phyloP scores from a whole-genome alignment of 495 filamentous ascomycete species.

The Aspergillus leporis region DNA sequence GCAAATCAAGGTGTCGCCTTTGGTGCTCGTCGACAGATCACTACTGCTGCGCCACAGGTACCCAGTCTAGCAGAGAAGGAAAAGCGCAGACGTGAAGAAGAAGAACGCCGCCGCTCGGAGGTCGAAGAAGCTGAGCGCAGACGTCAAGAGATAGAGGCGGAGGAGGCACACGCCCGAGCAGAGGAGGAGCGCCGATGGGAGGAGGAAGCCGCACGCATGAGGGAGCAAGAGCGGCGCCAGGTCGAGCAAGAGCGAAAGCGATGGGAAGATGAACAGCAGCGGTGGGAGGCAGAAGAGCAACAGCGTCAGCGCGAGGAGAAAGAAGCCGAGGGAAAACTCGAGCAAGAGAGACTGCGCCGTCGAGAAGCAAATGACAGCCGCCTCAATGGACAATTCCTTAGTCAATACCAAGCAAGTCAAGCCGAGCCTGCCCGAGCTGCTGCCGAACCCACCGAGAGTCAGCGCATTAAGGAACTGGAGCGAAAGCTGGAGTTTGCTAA shows the following conservation, averaged over 20 bases:
- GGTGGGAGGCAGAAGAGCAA: slow-evolving; percentile 82
- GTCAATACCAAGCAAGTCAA: slow-evolving; percentile 72
- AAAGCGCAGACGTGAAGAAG: slow-evolving; percentile 59
- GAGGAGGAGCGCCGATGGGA: slow-evolving; percentile 81
- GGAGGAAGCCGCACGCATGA: slow-evolving; percentile 66
- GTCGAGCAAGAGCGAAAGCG: slow-evolving; percentile 74
- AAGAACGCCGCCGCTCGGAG: slow-evolving; percentile 60
- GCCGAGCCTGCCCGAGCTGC: slow-evolving; percentile 14
- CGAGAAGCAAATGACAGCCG: slow-evolving; percentile 61
- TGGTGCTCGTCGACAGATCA: slow-evolving; percentile 90
- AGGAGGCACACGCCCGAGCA: slow-evolving; percentile 65
- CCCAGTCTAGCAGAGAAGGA: slow-evolving; percentile 72
- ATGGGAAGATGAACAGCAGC: slow-evolving; percentile 84
- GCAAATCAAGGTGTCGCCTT: slow-evolving; percentile 93
- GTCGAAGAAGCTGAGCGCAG: slow-evolving; percentile 66
- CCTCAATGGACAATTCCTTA: slow-evolving; percentile 80
- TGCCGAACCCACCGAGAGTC: slow-evolving; percentile 49
- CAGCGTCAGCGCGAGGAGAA: slow-evolving; percentile 70
- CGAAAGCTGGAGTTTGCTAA: slow-evolving; percentile 81
- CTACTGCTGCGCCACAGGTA: slow-evolving; percentile 73
- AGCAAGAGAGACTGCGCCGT: slow-evolving; percentile 64
- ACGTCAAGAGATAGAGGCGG: slow-evolving; percentile 62
- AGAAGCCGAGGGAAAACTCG: slow-evolving; percentile 64
- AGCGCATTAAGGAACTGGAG: slow-evolving; percentile 81
- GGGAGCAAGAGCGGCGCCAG: slow-evolving; percentile 67